phyloP scores from a whole-genome alignment of 345 rosid genomes.

The Acer yangbiense region DNA sequence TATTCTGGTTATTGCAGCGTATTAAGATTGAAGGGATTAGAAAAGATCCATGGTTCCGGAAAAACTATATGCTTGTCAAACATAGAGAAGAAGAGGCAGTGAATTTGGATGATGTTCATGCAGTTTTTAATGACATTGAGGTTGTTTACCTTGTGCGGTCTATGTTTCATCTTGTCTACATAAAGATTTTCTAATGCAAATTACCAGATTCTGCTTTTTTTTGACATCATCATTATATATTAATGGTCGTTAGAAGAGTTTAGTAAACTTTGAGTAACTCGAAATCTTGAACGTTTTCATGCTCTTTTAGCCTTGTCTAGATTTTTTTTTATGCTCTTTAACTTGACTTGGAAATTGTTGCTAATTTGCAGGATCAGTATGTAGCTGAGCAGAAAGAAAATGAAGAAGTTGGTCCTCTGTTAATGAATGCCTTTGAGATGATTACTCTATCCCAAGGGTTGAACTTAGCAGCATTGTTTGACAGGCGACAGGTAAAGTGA shows the following conservation, averaged over 20 bases:
- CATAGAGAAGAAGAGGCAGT: conserved; percentile 58
- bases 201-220: conserved; percentile 8
- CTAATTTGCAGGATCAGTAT: conserved; percentile 59
- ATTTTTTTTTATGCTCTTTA: conserved; percentile 1
- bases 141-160: conserved; percentile 34
- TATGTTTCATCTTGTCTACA: neutral
- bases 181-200: conserved; percentile 11
- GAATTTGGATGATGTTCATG: conserved; percentile 73
- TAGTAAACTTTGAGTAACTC: neutral
- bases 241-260: conserved; percentile 12
- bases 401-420: conserved; percentile 58
- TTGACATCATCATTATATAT: neutral
- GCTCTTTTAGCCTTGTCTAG: neutral
- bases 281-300: neutral
- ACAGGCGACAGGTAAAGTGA: conserved; percentile 69
- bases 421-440: conserved; percentile 99
- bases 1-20: conserved; percentile 63
- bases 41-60: conserved; percentile 67
- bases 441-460: conserved; percentile 94
- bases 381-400: conserved; percentile 57
- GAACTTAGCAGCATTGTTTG: conserved; percentile 89
- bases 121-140: conserved; percentile 88
- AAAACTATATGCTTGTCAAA: conserved; percentile 58
- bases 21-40: conserved; percentile 60
- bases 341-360: conserved; percentile 22